Base-by-base conservation (phyloP, 1,284 basidiomycete genomes). In the Ceratobasidium sp. region DNA sequence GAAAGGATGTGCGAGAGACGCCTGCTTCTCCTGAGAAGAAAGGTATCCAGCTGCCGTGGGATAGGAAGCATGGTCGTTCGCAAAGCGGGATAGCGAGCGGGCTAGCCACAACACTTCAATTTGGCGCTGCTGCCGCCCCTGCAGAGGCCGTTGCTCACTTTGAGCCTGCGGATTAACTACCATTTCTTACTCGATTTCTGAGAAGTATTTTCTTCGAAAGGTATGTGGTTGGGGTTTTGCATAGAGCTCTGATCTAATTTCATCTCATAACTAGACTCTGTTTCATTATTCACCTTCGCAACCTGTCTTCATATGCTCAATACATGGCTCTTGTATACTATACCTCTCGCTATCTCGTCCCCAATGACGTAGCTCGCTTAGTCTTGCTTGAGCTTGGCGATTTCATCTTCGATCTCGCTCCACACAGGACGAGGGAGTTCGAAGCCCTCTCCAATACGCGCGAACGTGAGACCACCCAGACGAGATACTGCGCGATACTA, bases 401-500 rank as follows among this genome's bases (percentile, higher is more conserved):
- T 44, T 6, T 74, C 71, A 46, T 88, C 87, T 83, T 87, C 87
- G 76, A 88, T 84, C 54, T 84, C 82, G 52, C 87, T 87, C 92
- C 92, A 94, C 2, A 87, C 86, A 7, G 89, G 86, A 70, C 91
- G 85, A 59, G 87, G 85, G 46, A 92, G 80, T 77, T 91, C 88
- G 81, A 90, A 92, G 54, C 88, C 89, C 73, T 90, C 88, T 54
- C 87, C 85, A 48, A 91, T 80, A 57, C 87, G 85, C 26, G 87
- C 89, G 83, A 92, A 94, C 68, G 86, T 87, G 28, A 85, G 85
- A 4, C 91, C 92, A 6, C 93, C 93, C 28, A 94, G 84, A 46
- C 93, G 87, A 2, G 89, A 88, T 20, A 94, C 85, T 0, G 91
- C 88, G 38, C 88, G 86, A 70, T 94, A 86, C 71, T 74, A 23